Conservation (phyloP, 116 monocot species). For the Trichopus zeylanicus region DNA sequence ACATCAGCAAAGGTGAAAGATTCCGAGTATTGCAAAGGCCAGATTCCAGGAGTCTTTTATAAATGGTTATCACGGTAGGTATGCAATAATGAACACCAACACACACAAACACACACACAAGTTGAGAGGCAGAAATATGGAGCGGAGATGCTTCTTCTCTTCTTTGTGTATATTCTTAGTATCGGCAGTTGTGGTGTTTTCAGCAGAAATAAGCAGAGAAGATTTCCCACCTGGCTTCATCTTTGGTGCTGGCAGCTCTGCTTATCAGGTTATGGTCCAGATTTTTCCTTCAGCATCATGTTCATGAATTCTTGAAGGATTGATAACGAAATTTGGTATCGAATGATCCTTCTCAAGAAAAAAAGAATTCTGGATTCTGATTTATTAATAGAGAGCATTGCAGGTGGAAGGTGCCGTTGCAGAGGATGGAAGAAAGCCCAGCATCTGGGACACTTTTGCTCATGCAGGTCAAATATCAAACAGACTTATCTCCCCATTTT, state of each 20-base stretch:
- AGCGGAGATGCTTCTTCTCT: neutral
- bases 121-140: no score
- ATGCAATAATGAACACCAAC: no score
- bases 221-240: conserved; percentile 54
- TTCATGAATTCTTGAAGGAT: neutral
- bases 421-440: conserved; percentile 18
- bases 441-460: conserved; percentile 11
- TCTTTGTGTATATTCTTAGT: neutral
- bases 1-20: no score
- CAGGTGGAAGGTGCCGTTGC: conserved; percentile 10
- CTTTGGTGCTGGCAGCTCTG: conserved; percentile 56
- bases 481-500: neutral
- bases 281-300: neutral
- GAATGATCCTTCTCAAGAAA: no score
- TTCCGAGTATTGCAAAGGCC: no score
- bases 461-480: conserved; percentile 3
- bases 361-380: neutral
- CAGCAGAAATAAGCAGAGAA: conserved; percentile 18
- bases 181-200: neutral
- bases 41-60: no score
- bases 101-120: no score
- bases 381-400: neutral
- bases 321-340: no score
- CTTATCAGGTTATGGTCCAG: conserved; percentile 33
- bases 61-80: no score